Evolutionary conservation across 305 asterid genomes (phyloP).

Genomic region (Fraxinus dipetala): DNA sequence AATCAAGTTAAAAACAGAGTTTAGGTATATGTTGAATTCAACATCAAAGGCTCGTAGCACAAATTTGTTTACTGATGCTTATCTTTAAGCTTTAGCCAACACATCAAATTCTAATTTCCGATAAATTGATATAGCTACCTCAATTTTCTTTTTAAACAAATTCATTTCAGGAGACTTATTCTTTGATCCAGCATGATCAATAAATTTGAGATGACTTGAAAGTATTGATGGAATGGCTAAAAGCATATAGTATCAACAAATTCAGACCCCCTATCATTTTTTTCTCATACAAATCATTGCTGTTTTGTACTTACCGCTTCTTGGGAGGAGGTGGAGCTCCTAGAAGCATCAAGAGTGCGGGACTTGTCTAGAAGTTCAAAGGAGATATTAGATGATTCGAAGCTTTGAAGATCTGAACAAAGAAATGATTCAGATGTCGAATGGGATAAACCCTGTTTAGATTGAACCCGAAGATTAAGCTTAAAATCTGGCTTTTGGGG

Average conservation of each 20-base stretch:
- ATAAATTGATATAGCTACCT: not conserved
- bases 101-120: not conserved
- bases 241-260: not conserved
- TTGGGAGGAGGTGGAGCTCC: constrained; percentile 36
- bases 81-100: not conserved
- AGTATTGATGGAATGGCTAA: not conserved
- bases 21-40: not conserved
- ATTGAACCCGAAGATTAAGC: constrained; percentile 9
- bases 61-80: not conserved
- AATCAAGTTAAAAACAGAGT: not conserved
- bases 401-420: constrained; percentile 26
- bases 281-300: not conserved
- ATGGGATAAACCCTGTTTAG: constrained; percentile 20
- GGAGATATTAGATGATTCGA: constrained; percentile 30
- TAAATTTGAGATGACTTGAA: not conserved
- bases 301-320: constrained; percentile 43
- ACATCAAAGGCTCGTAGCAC: not conserved
- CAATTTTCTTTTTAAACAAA: not conserved
- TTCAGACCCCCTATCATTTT: not conserved
- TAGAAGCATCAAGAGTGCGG: constrained; percentile 27
- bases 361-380: constrained; percentile 23
- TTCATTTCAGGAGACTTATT: not conserved
- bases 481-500: not conserved
- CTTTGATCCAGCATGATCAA: not conserved
- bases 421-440: constrained; percentile 30